Evolutionary conservation across 2,329 filamentous ascomycete genomes (phyloP), one percentile per base, ranked within the genome.

Genomic region (Hymenoscyphus linearis): DNA sequence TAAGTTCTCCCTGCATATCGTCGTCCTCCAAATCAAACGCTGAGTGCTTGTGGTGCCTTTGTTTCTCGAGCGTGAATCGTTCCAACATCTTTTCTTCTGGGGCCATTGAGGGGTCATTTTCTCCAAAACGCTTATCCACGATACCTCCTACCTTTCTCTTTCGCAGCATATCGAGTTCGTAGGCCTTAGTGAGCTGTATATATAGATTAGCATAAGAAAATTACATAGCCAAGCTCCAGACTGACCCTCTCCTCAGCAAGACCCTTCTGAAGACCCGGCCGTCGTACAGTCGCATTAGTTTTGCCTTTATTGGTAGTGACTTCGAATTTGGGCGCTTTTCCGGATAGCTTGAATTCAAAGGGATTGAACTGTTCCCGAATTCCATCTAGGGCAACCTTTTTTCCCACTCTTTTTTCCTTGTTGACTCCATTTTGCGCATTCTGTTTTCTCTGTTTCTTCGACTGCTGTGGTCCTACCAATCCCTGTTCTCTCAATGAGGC

Each of bases 291-390:
- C 55, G 82, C 82, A 65, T 82, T 85, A 27, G 80, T 78, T 31
- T 80, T 78, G 71, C 79, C 79, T 56, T 80, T 83, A 65, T 84
- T 85, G 58, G 82, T 93, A 0, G 90, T 92, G 52, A 93, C 88
- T 52, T 93, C 87, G 66, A 96, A 96, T 71, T 98, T 98, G 60
- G 86, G 86, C 0, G 87, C 89, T 62, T 88, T 83, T 1, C 87
- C 81, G 47, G 88, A 86, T 62, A 89, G 85, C 76, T 96, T 96
- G 74, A 96, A 85, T 73, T 99, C 95, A 76, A 99, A 99, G 0
- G 95, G 95, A 74, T 99, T 99, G 83, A 98, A 98, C 68, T 93
- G 89, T 71, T 98, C 93, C 72, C 95, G 89, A 73, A 99, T 97
- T 61, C 85, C 85, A 69, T 90, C 86, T 65, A 99, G 81, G 16